phyloP scores from a whole-genome alignment of 2,329 filamentous ascomycete genomes.

The Aspergillus alliaceus region DNA sequence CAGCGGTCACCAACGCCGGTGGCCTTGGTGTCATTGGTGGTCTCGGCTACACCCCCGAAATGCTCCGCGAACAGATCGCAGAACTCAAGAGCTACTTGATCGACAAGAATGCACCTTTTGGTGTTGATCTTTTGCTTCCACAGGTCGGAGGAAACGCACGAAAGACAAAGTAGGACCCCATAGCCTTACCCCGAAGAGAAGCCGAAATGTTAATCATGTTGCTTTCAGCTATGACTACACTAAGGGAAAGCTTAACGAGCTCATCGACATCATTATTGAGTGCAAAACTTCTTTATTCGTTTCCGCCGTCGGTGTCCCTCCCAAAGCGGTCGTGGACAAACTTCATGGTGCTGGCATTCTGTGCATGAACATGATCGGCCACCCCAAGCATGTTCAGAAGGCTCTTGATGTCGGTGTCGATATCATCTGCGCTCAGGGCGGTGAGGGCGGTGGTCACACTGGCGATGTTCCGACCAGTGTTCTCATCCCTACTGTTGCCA shows the following conservation, averaged over 20 bases:
- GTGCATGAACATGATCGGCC: slow-evolving; percentile 99
- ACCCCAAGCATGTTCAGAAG: slow-evolving; percentile 98
- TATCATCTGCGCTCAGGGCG: slow-evolving; percentile 97
- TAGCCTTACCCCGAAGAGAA: slow-evolving; percentile 2
- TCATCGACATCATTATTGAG: slow-evolving; percentile 90
- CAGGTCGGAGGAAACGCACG: slow-evolving; percentile 92
- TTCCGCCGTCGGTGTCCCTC: slow-evolving; percentile 91
- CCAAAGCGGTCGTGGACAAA: slow-evolving; percentile 82
- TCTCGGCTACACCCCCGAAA: slow-evolving; percentile 88
- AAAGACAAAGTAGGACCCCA: slow-evolving; percentile 91
- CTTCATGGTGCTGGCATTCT: slow-evolving; percentile 84
- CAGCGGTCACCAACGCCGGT: slow-evolving; percentile 94
- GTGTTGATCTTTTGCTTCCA: slow-evolving; percentile 66
- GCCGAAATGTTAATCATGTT: slow-evolving; percentile 12
- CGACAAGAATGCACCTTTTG: slow-evolving; percentile 24
- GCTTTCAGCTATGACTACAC: slow-evolving; percentile 91
- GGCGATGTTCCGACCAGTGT: slow-evolving; percentile 89
- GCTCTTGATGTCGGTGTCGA: slow-evolving; percentile 88
- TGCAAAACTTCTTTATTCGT: slow-evolving; percentile 91
- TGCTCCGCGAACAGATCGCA: slow-evolving; percentile 91
- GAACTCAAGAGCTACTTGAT: slow-evolving; percentile 70
- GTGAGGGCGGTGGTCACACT: slow-evolving; percentile 95
- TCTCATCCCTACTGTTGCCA: slow-evolving; percentile 88
- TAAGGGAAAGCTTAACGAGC: slow-evolving; percentile 92
- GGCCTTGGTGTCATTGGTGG: slow-evolving; percentile 96